Evolutionary conservation across 768 basidiomycete species (phyloP), one percentile per base, ranked within the genome.

Genomic region (Tylopilus cervinicoccineus): DNA sequence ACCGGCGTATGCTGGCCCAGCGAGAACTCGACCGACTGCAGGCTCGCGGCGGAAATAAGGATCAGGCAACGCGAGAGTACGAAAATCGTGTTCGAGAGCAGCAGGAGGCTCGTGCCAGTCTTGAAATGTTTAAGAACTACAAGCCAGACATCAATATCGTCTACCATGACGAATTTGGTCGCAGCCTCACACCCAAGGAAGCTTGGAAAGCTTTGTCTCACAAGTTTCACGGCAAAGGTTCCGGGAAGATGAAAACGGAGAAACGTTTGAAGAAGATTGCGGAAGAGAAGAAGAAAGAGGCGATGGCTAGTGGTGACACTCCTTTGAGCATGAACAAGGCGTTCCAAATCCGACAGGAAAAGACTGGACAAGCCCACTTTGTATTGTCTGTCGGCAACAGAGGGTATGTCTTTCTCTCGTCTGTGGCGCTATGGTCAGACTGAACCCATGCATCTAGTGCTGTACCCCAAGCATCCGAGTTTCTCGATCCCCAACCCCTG

Each of bases 181-280:
- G 96, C 32, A 64, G 77, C 49, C 71, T 93, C 65, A 90, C 89
- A 20, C 85, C 85, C 17, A 97, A 97, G 75, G 96, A 99, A 72
- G 94, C 95, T 6, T 98, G 95, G 94, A 97, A 97, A 72, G 91
- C 93, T 16, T 73, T 99, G 36, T 93, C 90, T 37, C 96, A 99
- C 67, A 89, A 91, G 64, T 98, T 99, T 81, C 96, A 99, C 58
- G 96, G 96, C 29, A 97, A 98, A 69, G 92, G 92, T 2, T 90
- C 89, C 1, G 96, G 96, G 11, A 89, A 86, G 73, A 90, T 88
- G 81, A 98, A 98, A 78, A 93, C 87, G 20, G 95, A 97, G 76
- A 97, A 97, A 68, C 78, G 92, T 52, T 62, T 97, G 55, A 93
- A 94, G 79, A 93, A 88, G 74, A 97, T 98, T 55, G 89, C 85